Evolutionary conservation across 257 asterid genomes (phyloP).

Genomic region (Eucommia ulmoides): DNA sequence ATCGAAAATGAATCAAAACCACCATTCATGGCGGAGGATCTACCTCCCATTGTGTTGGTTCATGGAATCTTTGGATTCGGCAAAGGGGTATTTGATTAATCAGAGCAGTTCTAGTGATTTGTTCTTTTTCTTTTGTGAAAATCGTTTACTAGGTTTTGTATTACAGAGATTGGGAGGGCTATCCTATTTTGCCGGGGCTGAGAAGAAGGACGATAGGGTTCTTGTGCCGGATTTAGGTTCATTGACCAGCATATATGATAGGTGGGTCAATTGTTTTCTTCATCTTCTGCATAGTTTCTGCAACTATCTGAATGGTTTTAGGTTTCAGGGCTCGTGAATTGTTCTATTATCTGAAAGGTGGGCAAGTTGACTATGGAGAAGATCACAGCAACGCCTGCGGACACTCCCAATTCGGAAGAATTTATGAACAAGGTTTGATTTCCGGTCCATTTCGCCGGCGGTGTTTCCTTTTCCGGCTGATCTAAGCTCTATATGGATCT

Average conservation of each 20-base stretch:
- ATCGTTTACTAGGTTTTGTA: conserved; percentile 4
- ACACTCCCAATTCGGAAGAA: conserved; percentile 71
- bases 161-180: conserved; percentile 76
- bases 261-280: conserved; percentile 23
- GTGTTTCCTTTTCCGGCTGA: no score
- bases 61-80: conserved; percentile 98
- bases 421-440: conserved; percentile 49
- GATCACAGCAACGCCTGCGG: conserved; percentile 91
- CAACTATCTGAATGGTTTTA: conserved; percentile 15
- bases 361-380: conserved; percentile 90
- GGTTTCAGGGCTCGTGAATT: conserved; percentile 82
- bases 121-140: background rate
- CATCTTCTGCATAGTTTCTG: conserved; percentile 3
- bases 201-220: conserved; percentile 92
- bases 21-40: conserved; percentile 31
- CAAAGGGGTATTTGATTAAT: conserved; percentile 59
- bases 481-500: no score
- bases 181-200: conserved; percentile 95
- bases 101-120: background rate
- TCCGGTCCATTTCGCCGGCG: no score
- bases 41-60: conserved; percentile 90
- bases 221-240: conserved; percentile 96
- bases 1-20: conserved; percentile 23
- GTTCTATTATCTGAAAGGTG: conserved; percentile 94
- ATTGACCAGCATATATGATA: conserved; percentile 64